phyloP scores from a whole-genome alignment of 495 filamentous ascomycete species.

The Peziza echinospora region DNA sequence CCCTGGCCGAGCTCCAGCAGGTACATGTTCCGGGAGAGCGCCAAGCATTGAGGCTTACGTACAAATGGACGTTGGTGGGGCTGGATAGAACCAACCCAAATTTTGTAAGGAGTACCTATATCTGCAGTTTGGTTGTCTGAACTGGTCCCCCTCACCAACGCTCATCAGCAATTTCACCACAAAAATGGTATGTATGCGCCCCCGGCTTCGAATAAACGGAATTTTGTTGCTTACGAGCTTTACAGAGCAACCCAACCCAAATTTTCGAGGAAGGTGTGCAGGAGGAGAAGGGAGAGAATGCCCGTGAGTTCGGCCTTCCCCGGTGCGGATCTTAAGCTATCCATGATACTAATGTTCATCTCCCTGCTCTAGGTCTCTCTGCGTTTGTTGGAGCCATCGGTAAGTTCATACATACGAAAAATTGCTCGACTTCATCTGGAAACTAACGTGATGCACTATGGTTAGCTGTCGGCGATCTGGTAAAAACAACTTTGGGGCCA shows the following conservation, averaged over 20 bases:
- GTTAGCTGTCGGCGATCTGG: conserved; percentile 70
- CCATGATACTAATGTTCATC: neutral
- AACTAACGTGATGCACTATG: neutral
- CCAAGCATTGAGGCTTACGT: neutral
- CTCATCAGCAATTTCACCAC: no score
- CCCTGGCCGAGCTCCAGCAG: no score
- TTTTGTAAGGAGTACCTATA: no score
- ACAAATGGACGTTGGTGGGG: neutral
- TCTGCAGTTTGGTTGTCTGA: no score
- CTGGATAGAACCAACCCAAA: neutral
- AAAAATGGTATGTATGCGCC: no score
- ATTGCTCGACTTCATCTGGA: neutral
- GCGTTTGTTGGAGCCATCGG: conserved; percentile 85
- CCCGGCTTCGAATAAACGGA: no score
- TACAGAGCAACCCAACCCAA: conserved; percentile 57
- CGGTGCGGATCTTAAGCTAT: conserved; percentile 1
- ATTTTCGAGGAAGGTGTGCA: conserved; percentile 95
- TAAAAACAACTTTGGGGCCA: conserved; percentile 90
- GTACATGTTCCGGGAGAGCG: neutral
- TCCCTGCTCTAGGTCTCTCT: conserved; percentile 32
- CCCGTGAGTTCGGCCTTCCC: conserved; percentile 31
- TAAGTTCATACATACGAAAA: neutral
- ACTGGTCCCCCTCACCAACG: no score
- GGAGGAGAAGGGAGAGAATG: conserved; percentile 98
- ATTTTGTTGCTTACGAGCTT: no score